Conservation (phyloP, 768 basidiomycete species). For the Tulasnella sp. region DNA sequence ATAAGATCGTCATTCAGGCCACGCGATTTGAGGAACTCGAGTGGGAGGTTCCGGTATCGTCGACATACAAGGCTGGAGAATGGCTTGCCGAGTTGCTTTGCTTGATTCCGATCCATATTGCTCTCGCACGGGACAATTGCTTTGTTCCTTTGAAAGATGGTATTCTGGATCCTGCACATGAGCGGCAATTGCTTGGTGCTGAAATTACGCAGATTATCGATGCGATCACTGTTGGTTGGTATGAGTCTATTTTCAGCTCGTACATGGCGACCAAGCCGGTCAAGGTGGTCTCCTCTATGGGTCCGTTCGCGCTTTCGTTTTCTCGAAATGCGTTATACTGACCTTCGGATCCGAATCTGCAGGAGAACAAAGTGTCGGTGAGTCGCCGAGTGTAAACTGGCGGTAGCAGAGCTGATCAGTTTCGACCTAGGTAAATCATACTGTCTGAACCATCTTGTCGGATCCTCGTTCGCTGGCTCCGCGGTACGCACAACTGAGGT, state of each 20-base stretch:
- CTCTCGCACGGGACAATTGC: slow-evolving; percentile 45
- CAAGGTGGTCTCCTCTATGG: slow-evolving; percentile 55
- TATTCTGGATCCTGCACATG: slow-evolving; percentile 37
- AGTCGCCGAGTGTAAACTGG: background rate
- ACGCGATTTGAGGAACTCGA: slow-evolving; percentile 20
- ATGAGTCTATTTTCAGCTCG: slow-evolving; percentile 49
- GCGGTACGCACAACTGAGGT: slow-evolving; percentile 16
- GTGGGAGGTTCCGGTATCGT: slow-evolving; percentile 12
- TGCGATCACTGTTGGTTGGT: slow-evolving; percentile 47
- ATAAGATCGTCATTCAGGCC: background rate
- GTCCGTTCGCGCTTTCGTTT: slow-evolving; percentile 20
- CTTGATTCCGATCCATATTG: slow-evolving; percentile 53
- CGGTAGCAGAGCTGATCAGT: background rate
- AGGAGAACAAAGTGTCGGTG: slow-evolving; percentile 17
- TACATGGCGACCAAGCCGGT: slow-evolving; percentile 54
- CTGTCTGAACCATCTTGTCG: slow-evolving; percentile 45
- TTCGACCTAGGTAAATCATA: slow-evolving; percentile 43
- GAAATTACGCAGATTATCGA: slow-evolving; percentile 46
- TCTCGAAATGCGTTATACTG: background rate
- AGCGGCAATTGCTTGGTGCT: slow-evolving; percentile 44
- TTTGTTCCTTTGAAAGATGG: slow-evolving; percentile 52
- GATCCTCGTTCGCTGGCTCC: slow-evolving; percentile 53
- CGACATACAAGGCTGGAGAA: slow-evolving; percentile 38
- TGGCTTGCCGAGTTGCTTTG: slow-evolving; percentile 52
- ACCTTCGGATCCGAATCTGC: too few species aligned